Evolutionary conservation across 192 early-diverging fungal genomes (phyloP).

Genomic region (Entomortierella lignicola): DNA sequence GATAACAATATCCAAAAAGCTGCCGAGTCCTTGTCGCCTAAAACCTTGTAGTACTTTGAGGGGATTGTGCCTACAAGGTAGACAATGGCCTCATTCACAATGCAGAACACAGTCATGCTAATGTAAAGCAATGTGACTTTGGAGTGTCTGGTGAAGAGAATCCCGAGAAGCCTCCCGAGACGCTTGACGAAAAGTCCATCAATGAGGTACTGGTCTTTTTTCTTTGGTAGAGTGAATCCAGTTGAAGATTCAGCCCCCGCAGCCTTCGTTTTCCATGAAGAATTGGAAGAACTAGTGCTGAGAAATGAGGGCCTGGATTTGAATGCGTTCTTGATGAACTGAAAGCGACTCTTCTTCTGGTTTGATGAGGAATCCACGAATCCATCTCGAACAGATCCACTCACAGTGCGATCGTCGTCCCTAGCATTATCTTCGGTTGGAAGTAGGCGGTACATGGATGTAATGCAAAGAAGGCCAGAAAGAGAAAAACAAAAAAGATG

Average conservation of each 20-base stretch:
- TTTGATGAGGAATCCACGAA: neutral
- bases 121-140: conserved; percentile 59
- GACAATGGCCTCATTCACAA: conserved; percentile 61
- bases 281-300: neutral
- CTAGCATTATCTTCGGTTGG: conserved; percentile 42
- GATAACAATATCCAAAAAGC: conserved; percentile 71
- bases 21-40: conserved; percentile 70
- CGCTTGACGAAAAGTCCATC: conserved; percentile 54
- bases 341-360: neutral
- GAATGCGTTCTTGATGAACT: conserved; percentile 23
- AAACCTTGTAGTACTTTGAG: conserved; percentile 78
- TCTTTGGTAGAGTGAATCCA: conserved; percentile 11
- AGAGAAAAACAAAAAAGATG: neutral
- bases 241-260: neutral
- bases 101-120: conserved; percentile 53
- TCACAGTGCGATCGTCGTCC: conserved; percentile 44
- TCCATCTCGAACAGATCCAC: conserved; percentile 15
- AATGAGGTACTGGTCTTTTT: conserved; percentile 44
- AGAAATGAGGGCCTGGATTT: conserved; percentile 30
- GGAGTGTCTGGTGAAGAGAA: conserved; percentile 34
- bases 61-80: conserved; percentile 81
- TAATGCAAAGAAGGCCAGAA: neutral
- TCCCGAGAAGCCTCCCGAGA: conserved; percentile 26
- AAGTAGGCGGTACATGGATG: conserved; percentile 39
- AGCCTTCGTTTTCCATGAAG: neutral